Evolutionary conservation across 345 rosid species (phyloP), one percentile per base, ranked within the genome.

Genomic region (Lumnitzera littorea): DNA sequence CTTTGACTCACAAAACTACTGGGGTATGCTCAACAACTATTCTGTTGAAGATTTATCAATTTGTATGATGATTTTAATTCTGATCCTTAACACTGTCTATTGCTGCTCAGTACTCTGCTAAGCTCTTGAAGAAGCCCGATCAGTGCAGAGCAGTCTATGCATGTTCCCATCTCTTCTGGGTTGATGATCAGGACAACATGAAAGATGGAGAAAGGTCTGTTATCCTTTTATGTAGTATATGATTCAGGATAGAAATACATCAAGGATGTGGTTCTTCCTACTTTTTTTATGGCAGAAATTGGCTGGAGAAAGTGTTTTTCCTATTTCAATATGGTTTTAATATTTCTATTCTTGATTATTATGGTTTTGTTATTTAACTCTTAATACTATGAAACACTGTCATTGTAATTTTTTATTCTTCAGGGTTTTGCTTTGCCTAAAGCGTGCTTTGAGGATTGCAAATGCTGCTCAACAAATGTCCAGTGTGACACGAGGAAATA

Each of bases 101-200:
- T 15, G 55, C 31, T 74, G 70, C 71, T 77, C 91, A 94, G 99
- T 94, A 94, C 70, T 88, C 97, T 56, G 97, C 97, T 15, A 94
- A 88, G 77, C 97, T 94, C 57, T 80, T 88, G 66, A 94, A 88
- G 95, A 94, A 91, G 87, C 89, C 95, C 64, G 99, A 94, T 74
- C 99, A 91, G 65, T 90, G 99, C 65, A 85, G 95, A 84, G 99
- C 99, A 66, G 95, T 91, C 62, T 94, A 86, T 63, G 91, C 85
- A 13, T 94, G 97, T 65, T 84, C 97, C 29, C 99, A 91, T 80
- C 87, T 94, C 52, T 94, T 94, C 75, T 94, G 99, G 99, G 84
- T 86, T 55, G 87, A 94, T 53, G 92, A 91, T 72, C 96, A 88
- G 56, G 99, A 86, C 71, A 77, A 73, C 53, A 65, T 83, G 70